Evolutionary conservation across 768 basidiomycete genomes (phyloP).

Genomic region (Termitomyces sp.): DNA sequence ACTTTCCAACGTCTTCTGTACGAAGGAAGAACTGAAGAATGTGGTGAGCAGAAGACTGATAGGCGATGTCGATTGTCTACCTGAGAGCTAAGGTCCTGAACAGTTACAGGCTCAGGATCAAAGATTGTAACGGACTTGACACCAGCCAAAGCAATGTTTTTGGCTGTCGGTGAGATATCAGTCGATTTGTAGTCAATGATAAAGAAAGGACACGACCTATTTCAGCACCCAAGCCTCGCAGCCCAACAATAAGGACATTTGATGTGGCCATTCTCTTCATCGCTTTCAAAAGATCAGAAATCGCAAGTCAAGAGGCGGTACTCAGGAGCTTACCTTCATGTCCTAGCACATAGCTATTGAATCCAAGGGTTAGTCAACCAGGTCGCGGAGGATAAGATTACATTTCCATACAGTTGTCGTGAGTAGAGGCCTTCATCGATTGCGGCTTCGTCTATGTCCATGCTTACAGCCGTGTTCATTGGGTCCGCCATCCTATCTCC

Average conservation of each 20-base stretch:
- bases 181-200: constrained; percentile 2
- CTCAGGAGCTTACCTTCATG: constrained; percentile 69
- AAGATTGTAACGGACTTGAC: constrained; percentile 96
- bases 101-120: constrained; percentile 82
- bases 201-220: constrained; percentile 49
- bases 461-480: constrained; percentile 40
- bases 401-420: constrained; percentile 71
- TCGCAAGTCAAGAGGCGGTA: neutral
- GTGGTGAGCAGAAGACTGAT: constrained; percentile 9
- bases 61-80: constrained; percentile 34
- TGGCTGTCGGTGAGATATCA: constrained; percentile 47
- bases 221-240: constrained; percentile 91
- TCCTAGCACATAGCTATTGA: constrained; percentile 82
- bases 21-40: constrained; percentile 84
- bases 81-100: constrained; percentile 93
- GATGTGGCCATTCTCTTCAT: constrained; percentile 99
- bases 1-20: constrained; percentile 78
- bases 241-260: constrained; percentile 89
- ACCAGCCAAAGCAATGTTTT: constrained; percentile 92
- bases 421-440: constrained; percentile 95
- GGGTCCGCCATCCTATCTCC: constrained; percentile 29
- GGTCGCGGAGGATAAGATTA: constrained; percentile 3
- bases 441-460: constrained; percentile 83
- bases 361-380: constrained; percentile 13
- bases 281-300: constrained; percentile 42